Conservation (phyloP, 805 yeast genomes). For the Saturnispora zaruensis region DNA sequence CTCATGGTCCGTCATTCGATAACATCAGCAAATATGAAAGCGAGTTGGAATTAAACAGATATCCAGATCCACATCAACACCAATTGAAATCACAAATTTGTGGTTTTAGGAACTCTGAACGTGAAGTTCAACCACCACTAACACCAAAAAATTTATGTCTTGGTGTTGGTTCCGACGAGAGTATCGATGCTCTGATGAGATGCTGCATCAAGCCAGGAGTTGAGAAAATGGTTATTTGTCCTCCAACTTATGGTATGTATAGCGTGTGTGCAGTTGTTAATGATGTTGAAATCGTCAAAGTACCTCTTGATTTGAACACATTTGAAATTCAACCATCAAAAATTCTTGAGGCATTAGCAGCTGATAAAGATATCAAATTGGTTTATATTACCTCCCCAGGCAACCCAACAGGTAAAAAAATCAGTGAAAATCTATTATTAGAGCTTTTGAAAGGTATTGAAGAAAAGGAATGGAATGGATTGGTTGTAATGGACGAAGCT, state of each 20-base stretch:
- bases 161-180: conserved; percentile 97
- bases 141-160: conserved; percentile 66
- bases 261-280: conserved; percentile 83
- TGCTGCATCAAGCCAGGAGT: conserved; percentile 75
- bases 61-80: conserved; percentile 94
- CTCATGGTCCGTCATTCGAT: conserved; percentile 75
- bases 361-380: conserved; percentile 60
- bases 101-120: conserved; percentile 54
- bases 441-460: conserved; percentile 33
- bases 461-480: conserved; percentile 54
- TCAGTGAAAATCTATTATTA: conserved; percentile 42
- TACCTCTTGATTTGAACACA: conserved; percentile 60
- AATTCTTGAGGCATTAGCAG: conserved; percentile 41
- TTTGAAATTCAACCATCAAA: conserved; percentile 54
- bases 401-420: conserved; percentile 77
- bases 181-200: conserved; percentile 81
- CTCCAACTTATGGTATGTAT: conserved; percentile 98
- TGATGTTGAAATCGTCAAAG: conserved; percentile 69
- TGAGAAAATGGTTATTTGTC: conserved; percentile 77
- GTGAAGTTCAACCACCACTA: conserved; percentile 12
- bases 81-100: conserved; percentile 66
- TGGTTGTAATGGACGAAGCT: conserved; percentile 89
- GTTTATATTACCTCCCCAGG: conserved; percentile 92
- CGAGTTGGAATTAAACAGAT: conserved; percentile 63
- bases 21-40: conserved; percentile 37